Evolutionary conservation across 805 yeast species (phyloP).

Genomic region (Ascoidea tarda): DNA sequence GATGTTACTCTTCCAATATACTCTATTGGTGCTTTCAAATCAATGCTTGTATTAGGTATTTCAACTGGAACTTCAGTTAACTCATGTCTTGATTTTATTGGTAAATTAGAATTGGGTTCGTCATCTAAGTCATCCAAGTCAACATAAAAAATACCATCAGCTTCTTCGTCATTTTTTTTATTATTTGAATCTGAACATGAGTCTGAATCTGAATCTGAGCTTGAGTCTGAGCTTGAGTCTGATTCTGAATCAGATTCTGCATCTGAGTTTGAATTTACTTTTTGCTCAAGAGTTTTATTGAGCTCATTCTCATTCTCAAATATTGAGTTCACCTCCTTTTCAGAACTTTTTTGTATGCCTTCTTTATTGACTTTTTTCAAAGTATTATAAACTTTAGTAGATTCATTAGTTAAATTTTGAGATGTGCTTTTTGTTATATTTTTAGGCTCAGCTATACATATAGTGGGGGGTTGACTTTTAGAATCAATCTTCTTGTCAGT

Average conservation of each 20-base stretch:
- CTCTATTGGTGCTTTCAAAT: not conserved
- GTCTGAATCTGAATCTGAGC: constrained; percentile 6
- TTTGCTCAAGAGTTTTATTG: too few species aligned
- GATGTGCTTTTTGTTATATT: too few species aligned
- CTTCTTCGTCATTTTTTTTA: constrained; percentile 12
- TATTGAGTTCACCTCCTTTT: too few species aligned
- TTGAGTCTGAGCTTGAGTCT: constrained; percentile 5
- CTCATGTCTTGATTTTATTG: not conserved
- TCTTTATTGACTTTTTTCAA: too few species aligned
- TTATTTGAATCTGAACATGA: constrained; percentile 13
- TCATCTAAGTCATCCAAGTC: constrained; percentile 8
- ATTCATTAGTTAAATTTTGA: too few species aligned
- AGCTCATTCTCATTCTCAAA: too few species aligned
- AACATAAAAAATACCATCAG: constrained; percentile 11
- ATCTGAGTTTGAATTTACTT: constrained; percentile 8
- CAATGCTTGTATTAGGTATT: not conserved
- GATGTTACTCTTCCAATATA: not conserved
- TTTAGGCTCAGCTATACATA: too few species aligned
- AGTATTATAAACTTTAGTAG: too few species aligned
- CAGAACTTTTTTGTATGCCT: too few species aligned
- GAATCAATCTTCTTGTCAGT: too few species aligned
- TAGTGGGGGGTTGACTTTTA: too few species aligned
- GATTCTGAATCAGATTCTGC: constrained; percentile 13
- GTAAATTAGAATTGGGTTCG: not conserved
- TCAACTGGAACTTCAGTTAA: not conserved